Evolutionary conservation across 2,329 filamentous ascomycete genomes (phyloP), one percentile per base, ranked within the genome.

Genomic region (Ilyonectria mors-panacis): DNA sequence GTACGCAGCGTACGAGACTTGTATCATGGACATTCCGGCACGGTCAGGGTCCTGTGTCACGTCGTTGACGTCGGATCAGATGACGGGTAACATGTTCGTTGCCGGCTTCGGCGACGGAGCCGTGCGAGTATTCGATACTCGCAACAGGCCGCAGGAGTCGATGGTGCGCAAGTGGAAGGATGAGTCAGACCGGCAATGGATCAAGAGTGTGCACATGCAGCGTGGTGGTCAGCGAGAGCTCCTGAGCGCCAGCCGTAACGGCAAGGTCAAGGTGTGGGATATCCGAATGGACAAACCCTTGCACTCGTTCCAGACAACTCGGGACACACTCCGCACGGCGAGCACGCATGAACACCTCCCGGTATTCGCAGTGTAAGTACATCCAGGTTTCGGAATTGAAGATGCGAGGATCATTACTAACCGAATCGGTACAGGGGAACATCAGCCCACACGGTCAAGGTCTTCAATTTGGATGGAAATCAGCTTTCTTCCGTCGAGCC

Each of bases 121-220:
- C 1, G 92, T 99, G 48, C 90, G 96, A 59, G 94, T 98, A 5
- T 99, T 98, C 78, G 96, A 99, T 80, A 94, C 95, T 71, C 91
- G 96, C 13, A 83, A 93, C 69, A 91, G 92, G 69, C 92, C 94
- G 2, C 92, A 94, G 67, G 94, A 96, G 60, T 93, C 93, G 19
- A 98, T 98, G 95, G 92, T 98, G 62, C 94, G 93, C 81, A 95
- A 95, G 73, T 99, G 96, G 95, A 96, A 97, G 78, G 94, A 98
- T 75, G 95, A 98, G 77, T 82, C 83, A 12, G 88, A 90, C 75
- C 91, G 92, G 67, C 94, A 97, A 75, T 99, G 96, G 96, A 92
- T 99, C 80, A 95, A 94, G 75, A 96, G 94, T 73, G 94, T 97
- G 15, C 96, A 98, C 78, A 94, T 99, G 89, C 96, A 99, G 81